These are phyloP conservation scores for Aethionema arabicum DNA, from an alignment of 345 rosid genomes.

Conservation along the genomic window DNA sequence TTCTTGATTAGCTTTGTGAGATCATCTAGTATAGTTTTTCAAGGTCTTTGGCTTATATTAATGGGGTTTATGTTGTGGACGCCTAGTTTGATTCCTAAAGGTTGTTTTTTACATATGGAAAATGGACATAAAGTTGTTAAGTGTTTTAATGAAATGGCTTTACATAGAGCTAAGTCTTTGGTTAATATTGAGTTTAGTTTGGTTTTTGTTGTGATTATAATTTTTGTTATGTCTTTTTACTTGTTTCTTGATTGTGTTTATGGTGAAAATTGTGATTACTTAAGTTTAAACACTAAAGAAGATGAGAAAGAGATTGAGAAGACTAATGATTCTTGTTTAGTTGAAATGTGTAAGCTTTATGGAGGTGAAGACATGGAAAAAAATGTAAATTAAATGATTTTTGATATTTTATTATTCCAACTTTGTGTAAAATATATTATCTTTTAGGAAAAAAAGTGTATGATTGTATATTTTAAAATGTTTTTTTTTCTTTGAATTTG, in stretches of 20 bases:
- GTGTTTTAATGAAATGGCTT: slow-evolving; percentile 45
- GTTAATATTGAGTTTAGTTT: slow-evolving; percentile 67
- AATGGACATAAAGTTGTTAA: slow-evolving; percentile 52
- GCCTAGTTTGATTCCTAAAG: slow-evolving; percentile 54
- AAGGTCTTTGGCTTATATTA: slow-evolving; percentile 62
- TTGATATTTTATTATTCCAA: not conserved
- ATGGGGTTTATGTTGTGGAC: slow-evolving; percentile 68
- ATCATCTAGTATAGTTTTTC: slow-evolving; percentile 57
- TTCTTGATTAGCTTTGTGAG: slow-evolving; percentile 53
- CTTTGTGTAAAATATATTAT: slow-evolving; percentile 6
- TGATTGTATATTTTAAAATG: not conserved
- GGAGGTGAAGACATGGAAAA: slow-evolving; percentile 40
- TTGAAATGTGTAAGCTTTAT: slow-evolving; percentile 40
- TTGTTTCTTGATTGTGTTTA: slow-evolving; percentile 39
- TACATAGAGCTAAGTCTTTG: slow-evolving; percentile 60
- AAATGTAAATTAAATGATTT: slow-evolving; percentile 22
- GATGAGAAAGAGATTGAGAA: slow-evolving; percentile 35
- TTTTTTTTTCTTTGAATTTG: too few species aligned
- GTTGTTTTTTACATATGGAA: slow-evolving; percentile 51
- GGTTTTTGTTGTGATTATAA: slow-evolving; percentile 40
- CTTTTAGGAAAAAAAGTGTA: not conserved
- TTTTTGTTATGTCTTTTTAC: slow-evolving; percentile 41
- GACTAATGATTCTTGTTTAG: slow-evolving; percentile 27
- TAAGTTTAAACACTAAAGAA: slow-evolving; percentile 37
- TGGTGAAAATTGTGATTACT: slow-evolving; percentile 38